Evolutionary conservation across 2,329 filamentous ascomycete genomes (phyloP), one percentile per base, ranked within the genome.

Genomic region (Botryotinia calthae): DNA sequence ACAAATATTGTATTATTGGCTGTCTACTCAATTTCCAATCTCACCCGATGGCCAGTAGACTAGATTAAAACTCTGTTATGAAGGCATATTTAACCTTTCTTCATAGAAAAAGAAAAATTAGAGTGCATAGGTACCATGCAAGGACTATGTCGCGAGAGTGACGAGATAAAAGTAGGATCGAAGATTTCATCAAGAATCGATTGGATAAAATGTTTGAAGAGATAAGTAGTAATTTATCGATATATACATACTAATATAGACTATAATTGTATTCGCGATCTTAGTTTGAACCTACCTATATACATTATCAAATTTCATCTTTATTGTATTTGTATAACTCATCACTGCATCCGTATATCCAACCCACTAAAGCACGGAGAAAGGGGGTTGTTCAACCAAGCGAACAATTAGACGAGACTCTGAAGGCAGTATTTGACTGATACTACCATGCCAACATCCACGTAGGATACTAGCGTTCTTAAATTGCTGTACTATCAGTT

Each of bases 21-120:
- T 54, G 12, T 28, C n/a, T 16, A 28, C 51, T 54, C 25, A 8
- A 28, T 8, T 16, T n/a, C 12, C 1, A n/a, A 2, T 5, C 7
- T 14, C 25, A 16, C 2, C 5, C 12, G 0, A 54, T 7, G 14
- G 51, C 12, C 25, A 14, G 5, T 16, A 2, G 25, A n/a, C 5
- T n/a, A 0, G 0, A 54, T 16, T n/a, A 1, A 3, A 54, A 0
- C 10, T 6, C 25, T 0, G 9, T 2, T 12, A 5, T n/a, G 22
- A n/a, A n/a, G 9, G 46, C 0, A 0, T 25, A 25, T 12, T n/a
- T 51, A n/a, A 54, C 5, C 12, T 54, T 54, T 10, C 25, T 7
- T n/a, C 2, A 7, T 37, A 8, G 14, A 16, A 28, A 25, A n/a
- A 8, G 4, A 8, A 25, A 2, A 2, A 3, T 7, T 28, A 7